These are phyloP conservation scores for Fusarium bactridioides DNA, from an alignment of 2,329 filamentous ascomycete genomes.

Conservation along the genomic window DNA sequence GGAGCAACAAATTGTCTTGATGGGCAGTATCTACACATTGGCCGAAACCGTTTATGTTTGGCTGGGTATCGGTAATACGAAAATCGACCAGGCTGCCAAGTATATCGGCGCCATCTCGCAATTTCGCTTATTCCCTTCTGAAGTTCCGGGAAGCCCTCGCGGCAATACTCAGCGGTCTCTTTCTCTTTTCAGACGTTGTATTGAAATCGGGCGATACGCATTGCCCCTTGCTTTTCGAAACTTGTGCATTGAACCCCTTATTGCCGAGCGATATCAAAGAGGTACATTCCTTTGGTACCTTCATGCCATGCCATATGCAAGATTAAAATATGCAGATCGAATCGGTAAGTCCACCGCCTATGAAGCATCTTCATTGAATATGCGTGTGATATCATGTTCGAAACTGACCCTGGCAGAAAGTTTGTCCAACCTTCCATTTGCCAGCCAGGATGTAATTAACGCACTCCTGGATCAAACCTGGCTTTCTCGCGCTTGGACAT, in stretches of 20 bases:
- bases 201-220: accelerated
- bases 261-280: not conserved
- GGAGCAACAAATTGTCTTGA: not conserved
- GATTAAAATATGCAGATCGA: accelerated
- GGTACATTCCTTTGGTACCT: accelerated
- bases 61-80: not conserved
- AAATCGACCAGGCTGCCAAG: not conserved
- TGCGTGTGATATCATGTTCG: accelerated
- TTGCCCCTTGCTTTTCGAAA: not conserved
- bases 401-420: accelerated
- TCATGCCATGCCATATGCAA: not conserved
- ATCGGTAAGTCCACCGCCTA: accelerated
- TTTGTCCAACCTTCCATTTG: not conserved
- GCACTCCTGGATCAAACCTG: accelerated
- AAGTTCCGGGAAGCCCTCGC: accelerated
- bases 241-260: accelerated
- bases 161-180: accelerated
- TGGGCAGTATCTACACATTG: not conserved
- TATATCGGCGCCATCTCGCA: accelerated
- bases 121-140: accelerated
- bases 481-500: not conserved
- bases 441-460: accelerated
- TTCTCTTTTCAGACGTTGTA: accelerated
- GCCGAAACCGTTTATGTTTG: not conserved
- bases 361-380: accelerated